Evolutionary conservation across 805 yeast species (phyloP).

Genomic region (Teunomyces atbi): DNA sequence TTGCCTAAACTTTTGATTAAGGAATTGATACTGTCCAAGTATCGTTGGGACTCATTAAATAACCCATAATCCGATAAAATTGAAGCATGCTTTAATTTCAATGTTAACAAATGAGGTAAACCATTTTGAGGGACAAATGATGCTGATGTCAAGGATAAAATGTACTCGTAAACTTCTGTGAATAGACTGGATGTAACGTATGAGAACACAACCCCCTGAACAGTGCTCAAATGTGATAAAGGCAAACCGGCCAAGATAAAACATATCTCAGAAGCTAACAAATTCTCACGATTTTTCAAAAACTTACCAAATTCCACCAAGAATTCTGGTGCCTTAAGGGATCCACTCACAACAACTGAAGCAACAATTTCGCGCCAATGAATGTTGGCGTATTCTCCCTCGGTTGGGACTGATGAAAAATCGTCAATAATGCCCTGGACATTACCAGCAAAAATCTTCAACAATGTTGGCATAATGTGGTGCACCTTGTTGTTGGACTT

Average conservation of each 20-base stretch:
- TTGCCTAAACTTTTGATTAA: conserved; percentile 30
- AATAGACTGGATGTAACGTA: conserved; percentile 46
- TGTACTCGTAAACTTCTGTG: conserved; percentile 70
- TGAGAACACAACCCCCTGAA: conserved; percentile 27
- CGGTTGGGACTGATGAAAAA: conserved; percentile 39
- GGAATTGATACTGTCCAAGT: conserved; percentile 50
- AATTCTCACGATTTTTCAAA: conserved; percentile 28
- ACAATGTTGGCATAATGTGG: conserved; percentile 52
- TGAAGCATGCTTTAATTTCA: conserved; percentile 67
- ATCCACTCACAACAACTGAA: conserved; percentile 36
- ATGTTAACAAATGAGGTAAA: conserved; percentile 54
- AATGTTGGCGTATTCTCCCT: conserved; percentile 47
- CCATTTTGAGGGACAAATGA: conserved; percentile 35
- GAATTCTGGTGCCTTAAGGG: conserved; percentile 34
- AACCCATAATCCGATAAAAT: conserved; percentile 67
- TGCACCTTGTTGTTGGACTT: conserved; percentile 38
- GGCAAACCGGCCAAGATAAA: conserved; percentile 49
- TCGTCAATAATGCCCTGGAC: conserved; percentile 52
- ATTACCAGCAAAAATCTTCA: conserved; percentile 65
- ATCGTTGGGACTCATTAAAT: conserved; percentile 57
- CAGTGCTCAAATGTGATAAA: conserved; percentile 23
- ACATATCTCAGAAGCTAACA: conserved; percentile 43
- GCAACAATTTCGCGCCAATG: conserved; percentile 52
- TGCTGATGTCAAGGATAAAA: conserved; percentile 21
- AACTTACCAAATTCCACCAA: conserved; percentile 52